Percentiles rank a stretch among this genome's conserved stretches.
These are phyloP conservation scores for Leishmania turanica DNA, from an alignment of 208 protist species.

Conservation along the genomic window DNA sequence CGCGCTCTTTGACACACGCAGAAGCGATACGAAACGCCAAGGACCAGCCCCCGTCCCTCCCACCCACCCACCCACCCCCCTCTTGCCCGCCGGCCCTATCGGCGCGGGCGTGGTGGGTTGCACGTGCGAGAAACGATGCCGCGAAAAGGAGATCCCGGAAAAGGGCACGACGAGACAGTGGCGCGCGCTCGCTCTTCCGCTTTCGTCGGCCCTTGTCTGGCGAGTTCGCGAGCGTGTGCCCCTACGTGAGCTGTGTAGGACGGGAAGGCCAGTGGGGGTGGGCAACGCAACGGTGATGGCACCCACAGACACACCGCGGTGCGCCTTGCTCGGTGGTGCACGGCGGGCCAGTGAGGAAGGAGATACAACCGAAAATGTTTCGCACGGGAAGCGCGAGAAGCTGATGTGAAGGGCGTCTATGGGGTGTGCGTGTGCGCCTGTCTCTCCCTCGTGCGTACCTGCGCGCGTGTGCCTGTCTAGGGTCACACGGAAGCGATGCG, in stretches of 20 bases:
- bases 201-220: not conserved
- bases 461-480: not conserved
- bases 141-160: not conserved
- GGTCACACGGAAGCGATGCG: not conserved
- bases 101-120: not conserved
- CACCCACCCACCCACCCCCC: no score
- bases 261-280: not conserved
- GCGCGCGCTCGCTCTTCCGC: not conserved
- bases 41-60: not conserved
- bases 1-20: not conserved
- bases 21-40: not conserved
- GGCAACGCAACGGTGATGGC: not conserved
- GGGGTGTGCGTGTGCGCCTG: not conserved
- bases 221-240: not conserved
- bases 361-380: not conserved
- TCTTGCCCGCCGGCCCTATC: not conserved
- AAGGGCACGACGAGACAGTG: not conserved
- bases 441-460: not conserved
- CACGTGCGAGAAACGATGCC: not conserved
- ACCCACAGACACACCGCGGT: not conserved
- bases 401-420: slow-evolving; percentile 3
- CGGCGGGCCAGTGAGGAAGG: not conserved
- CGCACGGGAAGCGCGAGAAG: not conserved
- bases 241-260: not conserved
- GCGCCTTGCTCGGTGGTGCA: not conserved